Evolutionary conservation across 331 rosid species (phyloP).

Genomic region (Phaseolus coccineus): DNA sequence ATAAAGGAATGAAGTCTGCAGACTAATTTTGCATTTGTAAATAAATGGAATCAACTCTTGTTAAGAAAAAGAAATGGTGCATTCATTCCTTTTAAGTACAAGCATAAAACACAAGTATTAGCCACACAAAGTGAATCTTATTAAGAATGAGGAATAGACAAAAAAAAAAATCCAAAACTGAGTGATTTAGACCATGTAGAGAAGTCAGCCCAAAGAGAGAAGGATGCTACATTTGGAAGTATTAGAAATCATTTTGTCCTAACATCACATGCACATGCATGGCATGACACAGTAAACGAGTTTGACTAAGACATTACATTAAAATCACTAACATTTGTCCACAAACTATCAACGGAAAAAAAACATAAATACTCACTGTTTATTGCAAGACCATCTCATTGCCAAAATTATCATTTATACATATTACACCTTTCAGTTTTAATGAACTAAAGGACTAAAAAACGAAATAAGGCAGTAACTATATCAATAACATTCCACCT

Average conservation of each 20-base stretch:
- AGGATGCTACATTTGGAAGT: slow-evolving; percentile 41
- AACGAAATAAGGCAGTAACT: slow-evolving; percentile 27
- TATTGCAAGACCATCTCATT: slow-evolving; percentile 36
- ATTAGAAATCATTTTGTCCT: slow-evolving; percentile 31
- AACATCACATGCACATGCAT: slow-evolving; percentile 46
- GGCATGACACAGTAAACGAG: slow-evolving; percentile 17
- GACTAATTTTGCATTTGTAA: background rate
- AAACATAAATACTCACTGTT: slow-evolving; percentile 11
- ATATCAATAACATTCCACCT: slow-evolving; percentile 42
- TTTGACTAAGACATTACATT: slow-evolving; percentile 18
- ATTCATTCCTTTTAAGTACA: slow-evolving; percentile 30
- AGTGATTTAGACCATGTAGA: slow-evolving; percentile 33
- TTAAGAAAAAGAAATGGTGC: slow-evolving; percentile 1
- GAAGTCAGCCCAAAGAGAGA: slow-evolving; percentile 21
- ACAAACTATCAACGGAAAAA: background rate
- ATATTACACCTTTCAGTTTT: slow-evolving; percentile 49
- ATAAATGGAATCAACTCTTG: background rate
- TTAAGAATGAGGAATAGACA: slow-evolving; percentile 7
- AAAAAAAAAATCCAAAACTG: slow-evolving; percentile 7
- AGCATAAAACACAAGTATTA: slow-evolving; percentile 28
- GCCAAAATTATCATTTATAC: slow-evolving; percentile 52
- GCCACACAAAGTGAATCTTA: slow-evolving; percentile 45
- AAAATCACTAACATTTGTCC: slow-evolving; percentile 1
- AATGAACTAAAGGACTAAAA: slow-evolving; percentile 37
- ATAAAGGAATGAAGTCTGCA: background rate